Evolutionary conservation across 164 flowering plant genomes (phyloP).

Genomic region (Chimonanthus praecox): DNA sequence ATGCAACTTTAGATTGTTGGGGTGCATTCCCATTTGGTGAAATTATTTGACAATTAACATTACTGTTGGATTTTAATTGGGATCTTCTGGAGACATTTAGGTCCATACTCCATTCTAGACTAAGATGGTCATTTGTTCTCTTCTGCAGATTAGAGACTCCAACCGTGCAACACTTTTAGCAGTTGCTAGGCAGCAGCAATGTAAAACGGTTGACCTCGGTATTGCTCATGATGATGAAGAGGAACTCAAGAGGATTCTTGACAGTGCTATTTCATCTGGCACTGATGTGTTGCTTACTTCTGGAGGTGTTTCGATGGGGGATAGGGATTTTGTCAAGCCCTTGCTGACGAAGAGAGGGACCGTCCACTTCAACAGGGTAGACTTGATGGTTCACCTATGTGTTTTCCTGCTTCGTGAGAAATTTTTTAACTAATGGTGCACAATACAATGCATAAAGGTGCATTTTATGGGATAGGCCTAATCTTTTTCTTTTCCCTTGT

Average conservation of each 20-base stretch:
- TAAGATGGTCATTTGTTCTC: background rate
- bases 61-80: background rate
- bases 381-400: conserved; percentile 7
- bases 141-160: conserved; percentile 87
- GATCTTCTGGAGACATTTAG: background rate
- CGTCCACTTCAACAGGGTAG: conserved; percentile 64
- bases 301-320: conserved; percentile 99
- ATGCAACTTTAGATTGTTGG: background rate
- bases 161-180: conserved; percentile 89
- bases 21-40: background rate
- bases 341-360: conserved; percentile 66
- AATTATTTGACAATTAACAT: background rate
- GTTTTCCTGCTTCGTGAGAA: background rate
- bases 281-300: conserved; percentile 74
- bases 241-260: conserved; percentile 52
- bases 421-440: too few species aligned
- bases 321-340: conserved; percentile 86
- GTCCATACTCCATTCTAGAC: background rate
- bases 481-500: too few species aligned
- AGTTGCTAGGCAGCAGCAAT: conserved; percentile 67
- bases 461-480: too few species aligned
- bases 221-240: conserved; percentile 77
- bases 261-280: conserved; percentile 53
- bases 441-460: too few species aligned
- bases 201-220: conserved; percentile 83